Percentiles rank a stretch among this genome's conserved stretches.
Evolutionary conservation across 2,329 filamentous ascomycete genomes (phyloP).

Genomic region (Magnaporthiopsis incrustans): DNA sequence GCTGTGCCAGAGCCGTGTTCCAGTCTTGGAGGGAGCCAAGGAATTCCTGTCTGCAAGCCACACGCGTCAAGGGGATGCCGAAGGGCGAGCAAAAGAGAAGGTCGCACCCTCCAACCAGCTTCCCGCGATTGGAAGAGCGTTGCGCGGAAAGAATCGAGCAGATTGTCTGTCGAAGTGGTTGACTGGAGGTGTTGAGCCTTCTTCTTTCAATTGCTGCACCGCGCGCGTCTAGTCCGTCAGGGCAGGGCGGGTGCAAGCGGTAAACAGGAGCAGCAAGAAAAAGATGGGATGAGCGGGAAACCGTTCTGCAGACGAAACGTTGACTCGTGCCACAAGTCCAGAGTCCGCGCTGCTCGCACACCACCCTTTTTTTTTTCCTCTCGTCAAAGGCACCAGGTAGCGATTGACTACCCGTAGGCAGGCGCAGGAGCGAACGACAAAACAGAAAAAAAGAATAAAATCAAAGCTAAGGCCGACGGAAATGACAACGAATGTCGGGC

Average conservation of each 20-base stretch:
- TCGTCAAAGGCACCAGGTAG: neutral
- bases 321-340: neutral
- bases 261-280: constrained; percentile 8
- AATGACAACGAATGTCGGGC: constrained; percentile 3
- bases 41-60: constrained; percentile 6
- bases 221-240: neutral
- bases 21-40: neutral
- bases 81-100: constrained; percentile 6
- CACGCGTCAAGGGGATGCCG: neutral
- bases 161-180: neutral
- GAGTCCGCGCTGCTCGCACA: neutral
- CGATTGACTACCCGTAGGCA: neutral
- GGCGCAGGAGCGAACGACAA: neutral
- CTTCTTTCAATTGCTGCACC: neutral
- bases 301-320: neutral
- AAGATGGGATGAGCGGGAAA: constrained; percentile 9
- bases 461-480: neutral
- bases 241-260: constrained; percentile 10
- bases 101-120: constrained; percentile 1
- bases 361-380: neutral
- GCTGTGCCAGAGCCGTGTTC: neutral
- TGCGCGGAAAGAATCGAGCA: neutral
- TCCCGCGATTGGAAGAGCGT: constrained; percentile 3
- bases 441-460: neutral
- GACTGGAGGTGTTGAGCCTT: constrained; percentile 3